Percentiles rank a stretch among this genome's conserved stretches.
Conservation (phyloP, 768 basidiomycete species). For the Pulveroboletus sp. region DNA sequence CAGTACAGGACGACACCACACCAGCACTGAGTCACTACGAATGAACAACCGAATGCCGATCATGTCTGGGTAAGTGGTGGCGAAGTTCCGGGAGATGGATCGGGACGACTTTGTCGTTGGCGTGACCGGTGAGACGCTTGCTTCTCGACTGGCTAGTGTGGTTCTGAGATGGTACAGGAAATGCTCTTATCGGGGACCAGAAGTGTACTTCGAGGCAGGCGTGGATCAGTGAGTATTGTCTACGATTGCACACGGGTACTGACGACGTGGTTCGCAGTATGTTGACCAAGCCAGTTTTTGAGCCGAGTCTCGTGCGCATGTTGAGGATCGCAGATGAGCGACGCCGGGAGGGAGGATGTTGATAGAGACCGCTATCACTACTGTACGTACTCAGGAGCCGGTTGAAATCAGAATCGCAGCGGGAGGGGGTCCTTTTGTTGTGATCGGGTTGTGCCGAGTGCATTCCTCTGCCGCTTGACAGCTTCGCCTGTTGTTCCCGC, state of each 20-base stretch:
- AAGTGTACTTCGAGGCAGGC: too few relatives aligned
- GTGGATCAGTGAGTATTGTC: too few relatives aligned
- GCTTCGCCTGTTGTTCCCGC: slow-evolving; percentile 31
- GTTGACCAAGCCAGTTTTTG: too few relatives aligned
- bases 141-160: too few relatives aligned
- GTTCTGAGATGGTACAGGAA: too few relatives aligned
- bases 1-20: background rate
- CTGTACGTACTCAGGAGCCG: background rate
- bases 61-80: slow-evolving; percentile 67
- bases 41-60: slow-evolving; percentile 77
- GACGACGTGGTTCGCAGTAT: too few relatives aligned
- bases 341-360: background rate
- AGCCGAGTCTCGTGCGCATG: slow-evolving; percentile 35
- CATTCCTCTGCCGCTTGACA: slow-evolving; percentile 29
- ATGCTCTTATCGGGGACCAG: too few relatives aligned
- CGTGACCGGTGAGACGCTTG: slow-evolving; percentile 43
- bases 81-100: slow-evolving; percentile 55
- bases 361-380: background rate
- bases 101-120: slow-evolving; percentile 55
- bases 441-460: slow-evolving; percentile 32
- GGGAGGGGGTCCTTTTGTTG: slow-evolving; percentile 17
- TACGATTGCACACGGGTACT: too few relatives aligned
- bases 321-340: slow-evolving; percentile 33
- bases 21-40: slow-evolving; percentile 29
- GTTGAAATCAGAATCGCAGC: slow-evolving; percentile 6